Conservation (phyloP, 768 basidiomycete species). For the Bullera alba region DNA sequence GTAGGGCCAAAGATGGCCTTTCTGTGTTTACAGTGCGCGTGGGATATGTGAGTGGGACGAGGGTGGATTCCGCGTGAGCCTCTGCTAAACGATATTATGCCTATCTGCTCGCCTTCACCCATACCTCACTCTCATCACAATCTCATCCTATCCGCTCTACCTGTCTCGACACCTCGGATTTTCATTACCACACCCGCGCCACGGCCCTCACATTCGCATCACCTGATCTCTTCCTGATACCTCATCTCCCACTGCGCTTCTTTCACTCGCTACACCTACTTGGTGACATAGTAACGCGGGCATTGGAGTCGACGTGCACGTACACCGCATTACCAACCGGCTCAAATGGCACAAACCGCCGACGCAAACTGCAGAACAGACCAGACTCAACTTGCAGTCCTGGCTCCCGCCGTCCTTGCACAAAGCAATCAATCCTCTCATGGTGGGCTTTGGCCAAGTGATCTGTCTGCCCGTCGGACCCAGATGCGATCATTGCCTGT, state of each 20-base stretch:
- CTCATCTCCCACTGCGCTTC: not conserved
- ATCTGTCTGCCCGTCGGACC: constrained; percentile 44
- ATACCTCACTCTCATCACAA: too few species aligned
- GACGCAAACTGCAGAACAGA: constrained; percentile 81
- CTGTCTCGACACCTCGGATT: too few species aligned
- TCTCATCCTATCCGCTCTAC: too few species aligned
- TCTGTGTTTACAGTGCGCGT: constrained; percentile 54
- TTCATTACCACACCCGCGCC: too few species aligned
- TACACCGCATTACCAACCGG: constrained; percentile 88
- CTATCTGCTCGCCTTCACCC: too few species aligned
- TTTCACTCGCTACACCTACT: not conserved
- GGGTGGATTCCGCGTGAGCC: too few species aligned
- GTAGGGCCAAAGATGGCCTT: constrained; percentile 98
- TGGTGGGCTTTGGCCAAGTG: constrained; percentile 44
- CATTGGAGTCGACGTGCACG: constrained; percentile 93
- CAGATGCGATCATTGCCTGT: constrained; percentile 41
- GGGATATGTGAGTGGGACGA: constrained; percentile 20
- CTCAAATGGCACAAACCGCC: constrained; percentile 83
- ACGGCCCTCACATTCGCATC: too few species aligned
- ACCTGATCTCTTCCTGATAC: too few species aligned
- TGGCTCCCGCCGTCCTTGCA: constrained; percentile 42
- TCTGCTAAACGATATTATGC: too few species aligned
- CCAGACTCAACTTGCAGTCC: constrained; percentile 51
- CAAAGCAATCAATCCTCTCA: constrained; percentile 43
- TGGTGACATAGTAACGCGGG: constrained; percentile 71